Evolutionary conservation across 345 rosid species (phyloP).

Genomic region (Eucalyptus tenuipes): DNA sequence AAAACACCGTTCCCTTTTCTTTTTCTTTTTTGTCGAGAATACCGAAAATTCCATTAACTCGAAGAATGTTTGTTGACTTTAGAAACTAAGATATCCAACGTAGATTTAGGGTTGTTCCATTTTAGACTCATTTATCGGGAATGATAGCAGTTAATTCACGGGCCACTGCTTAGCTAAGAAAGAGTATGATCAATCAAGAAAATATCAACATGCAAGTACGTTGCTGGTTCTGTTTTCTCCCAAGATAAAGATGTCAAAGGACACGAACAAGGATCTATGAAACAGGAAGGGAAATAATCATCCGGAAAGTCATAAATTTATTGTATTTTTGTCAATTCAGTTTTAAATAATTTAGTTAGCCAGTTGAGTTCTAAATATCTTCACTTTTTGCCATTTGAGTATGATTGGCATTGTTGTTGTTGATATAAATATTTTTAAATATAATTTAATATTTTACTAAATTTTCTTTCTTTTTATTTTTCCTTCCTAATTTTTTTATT

Average conservation of each 20-base stretch:
- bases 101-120: neutral
- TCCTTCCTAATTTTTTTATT: too few species aligned
- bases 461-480: too few species aligned
- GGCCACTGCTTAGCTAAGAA: neutral
- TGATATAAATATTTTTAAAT: too few species aligned
- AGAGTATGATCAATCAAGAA: neutral
- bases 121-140: neutral
- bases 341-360: too few species aligned
- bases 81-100: neutral
- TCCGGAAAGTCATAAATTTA: neutral
- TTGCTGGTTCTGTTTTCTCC: neutral
- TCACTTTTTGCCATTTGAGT: neutral
- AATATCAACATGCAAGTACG: neutral
- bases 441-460: too few species aligned
- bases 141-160: neutral
- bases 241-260: neutral
- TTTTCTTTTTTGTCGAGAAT: neutral
- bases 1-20: neutral
- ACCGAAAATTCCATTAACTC: neutral
- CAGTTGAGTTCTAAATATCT: neutral
- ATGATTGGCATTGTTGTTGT: rapidly evolving
- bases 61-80: neutral
- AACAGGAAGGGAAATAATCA: rapidly evolving
- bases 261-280: neutral
- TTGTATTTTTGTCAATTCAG: rapidly evolving